Conservation (phyloP, 2,329 filamentous ascomycete species). For the Geosmithia putterillii region DNA sequence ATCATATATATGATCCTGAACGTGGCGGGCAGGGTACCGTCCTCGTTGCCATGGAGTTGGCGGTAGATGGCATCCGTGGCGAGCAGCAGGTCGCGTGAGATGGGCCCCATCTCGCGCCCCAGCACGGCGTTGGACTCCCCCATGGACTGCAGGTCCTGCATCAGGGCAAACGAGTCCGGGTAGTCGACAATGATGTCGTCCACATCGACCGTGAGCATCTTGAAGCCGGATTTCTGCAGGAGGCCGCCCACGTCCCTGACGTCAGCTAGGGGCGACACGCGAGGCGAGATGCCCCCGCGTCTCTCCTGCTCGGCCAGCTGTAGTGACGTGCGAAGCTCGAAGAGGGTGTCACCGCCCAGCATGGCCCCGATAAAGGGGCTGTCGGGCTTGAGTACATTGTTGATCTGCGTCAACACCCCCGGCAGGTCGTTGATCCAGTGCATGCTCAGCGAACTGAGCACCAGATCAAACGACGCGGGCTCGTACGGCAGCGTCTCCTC, state of each 20-base stretch:
- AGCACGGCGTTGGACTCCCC: slow-evolving; percentile 86
- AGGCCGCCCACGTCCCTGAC: slow-evolving; percentile 84
- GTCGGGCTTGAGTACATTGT: slow-evolving; percentile 79
- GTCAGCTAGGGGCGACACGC: slow-evolving; percentile 84
- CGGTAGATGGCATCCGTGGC: slow-evolving; percentile 84
- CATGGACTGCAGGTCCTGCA: slow-evolving; percentile 94
- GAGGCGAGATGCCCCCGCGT: slow-evolving; percentile 80
- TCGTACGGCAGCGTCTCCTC: slow-evolving; percentile 67
- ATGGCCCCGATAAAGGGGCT: slow-evolving; percentile 88
- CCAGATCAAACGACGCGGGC: slow-evolving; percentile 71
- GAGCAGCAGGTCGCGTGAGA: slow-evolving; percentile 72
- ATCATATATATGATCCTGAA: slow-evolving; percentile 98
- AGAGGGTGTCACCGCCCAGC: slow-evolving; percentile 90
- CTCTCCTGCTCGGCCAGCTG: slow-evolving; percentile 88
- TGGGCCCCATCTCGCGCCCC: slow-evolving; percentile 66
- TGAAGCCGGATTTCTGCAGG: slow-evolving; percentile 79
- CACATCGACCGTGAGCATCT: slow-evolving; percentile 90
- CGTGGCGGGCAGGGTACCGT: slow-evolving; percentile 71
- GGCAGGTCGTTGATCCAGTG: slow-evolving; percentile 99
- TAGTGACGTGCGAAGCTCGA: slow-evolving; percentile 82
- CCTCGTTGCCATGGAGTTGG: slow-evolving; percentile 72
- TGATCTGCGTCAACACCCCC: slow-evolving; percentile 71
- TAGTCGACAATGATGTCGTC: slow-evolving; percentile 97
- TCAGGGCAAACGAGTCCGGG: slow-evolving; percentile 77
- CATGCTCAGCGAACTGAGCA: slow-evolving; percentile 77